Conservation (phyloP, 225 moss, liverwort and hornwort species). For the Takakia lepidozioides region DNA sequence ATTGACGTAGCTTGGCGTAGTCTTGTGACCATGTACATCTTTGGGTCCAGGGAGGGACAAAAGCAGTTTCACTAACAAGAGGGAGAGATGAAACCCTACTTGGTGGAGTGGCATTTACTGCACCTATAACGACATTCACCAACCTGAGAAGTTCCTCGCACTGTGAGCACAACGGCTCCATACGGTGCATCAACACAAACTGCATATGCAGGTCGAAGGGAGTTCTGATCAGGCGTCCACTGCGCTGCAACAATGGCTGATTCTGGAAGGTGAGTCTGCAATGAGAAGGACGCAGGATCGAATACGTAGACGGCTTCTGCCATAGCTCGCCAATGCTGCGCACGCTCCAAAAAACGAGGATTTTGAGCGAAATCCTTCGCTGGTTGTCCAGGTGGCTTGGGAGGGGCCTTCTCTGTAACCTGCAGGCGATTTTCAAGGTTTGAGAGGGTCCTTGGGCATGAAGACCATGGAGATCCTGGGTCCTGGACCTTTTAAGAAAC, state of each 20-base stretch:
- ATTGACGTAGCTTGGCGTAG: no score
- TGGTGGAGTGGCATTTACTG: no score
- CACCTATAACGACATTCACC: background rate
- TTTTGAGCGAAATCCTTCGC: slow-evolving; percentile 43
- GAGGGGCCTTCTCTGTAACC: slow-evolving; percentile 69
- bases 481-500: no score
- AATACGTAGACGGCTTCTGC: slow-evolving; percentile 72
- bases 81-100: no score
- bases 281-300: slow-evolving; percentile 74
- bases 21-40: no score
- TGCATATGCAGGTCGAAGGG: slow-evolving; percentile 80
- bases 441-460: no score
- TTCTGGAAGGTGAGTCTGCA: slow-evolving; percentile 76
- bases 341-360: slow-evolving; percentile 54
- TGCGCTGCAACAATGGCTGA: slow-evolving; percentile 66
- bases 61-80: background rate
- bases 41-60: no score
- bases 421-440: no score
- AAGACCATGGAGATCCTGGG: no score
- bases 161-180: slow-evolving; percentile 84
- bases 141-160: slow-evolving; percentile 86
- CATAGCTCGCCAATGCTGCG: slow-evolving; percentile 77
- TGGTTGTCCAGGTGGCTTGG: slow-evolving; percentile 52
- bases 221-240: slow-evolving; percentile 60
- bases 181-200: slow-evolving; percentile 77